Conservation (phyloP, 106 monocot genomes). For the Apostasia ramifera region DNA sequence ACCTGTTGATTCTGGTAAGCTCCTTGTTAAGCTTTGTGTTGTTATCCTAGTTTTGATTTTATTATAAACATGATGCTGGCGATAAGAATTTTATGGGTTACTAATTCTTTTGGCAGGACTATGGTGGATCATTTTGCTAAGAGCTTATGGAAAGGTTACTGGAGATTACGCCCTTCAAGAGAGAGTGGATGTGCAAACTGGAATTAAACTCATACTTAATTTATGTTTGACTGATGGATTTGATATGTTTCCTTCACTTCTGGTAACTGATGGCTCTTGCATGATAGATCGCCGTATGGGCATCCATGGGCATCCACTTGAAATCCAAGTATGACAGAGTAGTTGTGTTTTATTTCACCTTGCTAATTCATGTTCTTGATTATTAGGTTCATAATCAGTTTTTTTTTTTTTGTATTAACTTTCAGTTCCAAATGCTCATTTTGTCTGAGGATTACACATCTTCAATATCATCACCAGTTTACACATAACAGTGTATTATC, state of each 20-base stretch:
- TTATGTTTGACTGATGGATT: conserved; percentile 95
- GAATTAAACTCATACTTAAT: conserved; percentile 81
- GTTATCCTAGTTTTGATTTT: not conserved
- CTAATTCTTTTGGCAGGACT: conserved; percentile 37
- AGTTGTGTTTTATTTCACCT: too few relatives aligned
- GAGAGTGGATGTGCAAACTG: conserved; percentile 91
- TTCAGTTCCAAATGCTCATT: too few relatives aligned
- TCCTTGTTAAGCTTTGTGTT: not conserved
- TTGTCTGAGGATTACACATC: too few relatives aligned
- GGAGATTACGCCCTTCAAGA: conserved; percentile 83
- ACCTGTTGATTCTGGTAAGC: conserved; percentile 90
- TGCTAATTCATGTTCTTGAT: too few relatives aligned
- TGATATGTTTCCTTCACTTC: conserved; percentile 94
- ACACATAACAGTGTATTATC: too few relatives aligned
- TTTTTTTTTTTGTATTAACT: too few relatives aligned
- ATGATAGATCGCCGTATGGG: conserved; percentile 99
- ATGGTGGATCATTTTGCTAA: conserved; percentile 96
- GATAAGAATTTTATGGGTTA: not conserved
- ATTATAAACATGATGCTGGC: not conserved
- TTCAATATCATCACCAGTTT: too few relatives aligned
- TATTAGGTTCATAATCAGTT: too few relatives aligned
- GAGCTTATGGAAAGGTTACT: conserved; percentile 90
- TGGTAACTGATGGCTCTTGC: conserved; percentile 98
- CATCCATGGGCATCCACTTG: conserved; percentile 98
- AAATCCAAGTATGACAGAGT: conserved; percentile 70